phyloP scores from a whole-genome alignment of 805 yeast genomes.

The Wickerhamiella parazyma region DNA sequence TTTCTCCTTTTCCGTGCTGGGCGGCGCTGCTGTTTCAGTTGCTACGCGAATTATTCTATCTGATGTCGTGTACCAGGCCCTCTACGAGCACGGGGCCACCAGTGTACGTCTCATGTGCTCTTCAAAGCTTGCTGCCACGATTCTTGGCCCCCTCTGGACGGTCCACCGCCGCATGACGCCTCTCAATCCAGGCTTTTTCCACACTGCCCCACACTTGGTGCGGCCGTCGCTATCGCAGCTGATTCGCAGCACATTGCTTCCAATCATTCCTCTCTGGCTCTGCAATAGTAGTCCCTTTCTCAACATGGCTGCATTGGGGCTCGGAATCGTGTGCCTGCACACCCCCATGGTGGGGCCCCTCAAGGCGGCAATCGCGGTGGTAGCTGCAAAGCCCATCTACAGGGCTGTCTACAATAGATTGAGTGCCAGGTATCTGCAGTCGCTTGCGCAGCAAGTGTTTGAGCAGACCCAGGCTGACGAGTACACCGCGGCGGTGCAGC shows the following conservation, averaged over 20 bases:
- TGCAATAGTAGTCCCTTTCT: not conserved
- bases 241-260: not conserved
- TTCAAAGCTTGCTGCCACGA: conserved; percentile 16
- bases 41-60: not conserved
- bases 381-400: not conserved
- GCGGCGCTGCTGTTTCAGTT: conserved; percentile 13
- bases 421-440: not conserved
- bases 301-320: too few species aligned
- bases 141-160: conserved; percentile 15
- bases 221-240: not conserved
- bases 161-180: not conserved
- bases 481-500: not conserved
- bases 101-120: conserved; percentile 21
- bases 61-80: conserved; percentile 15
- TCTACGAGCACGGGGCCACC: conserved; percentile 23
- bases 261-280: conserved; percentile 2
- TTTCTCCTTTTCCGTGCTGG: conserved; percentile 4
- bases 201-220: not conserved
- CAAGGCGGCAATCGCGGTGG: not conserved
- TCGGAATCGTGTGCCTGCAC: too few species aligned
- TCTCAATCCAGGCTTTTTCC: not conserved
- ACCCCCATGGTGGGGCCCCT: not conserved
- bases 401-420: not conserved
- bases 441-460: not conserved
- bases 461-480: not conserved